Conservation (phyloP, 139 green algal genomes). For the Trebouxia sp. region DNA sequence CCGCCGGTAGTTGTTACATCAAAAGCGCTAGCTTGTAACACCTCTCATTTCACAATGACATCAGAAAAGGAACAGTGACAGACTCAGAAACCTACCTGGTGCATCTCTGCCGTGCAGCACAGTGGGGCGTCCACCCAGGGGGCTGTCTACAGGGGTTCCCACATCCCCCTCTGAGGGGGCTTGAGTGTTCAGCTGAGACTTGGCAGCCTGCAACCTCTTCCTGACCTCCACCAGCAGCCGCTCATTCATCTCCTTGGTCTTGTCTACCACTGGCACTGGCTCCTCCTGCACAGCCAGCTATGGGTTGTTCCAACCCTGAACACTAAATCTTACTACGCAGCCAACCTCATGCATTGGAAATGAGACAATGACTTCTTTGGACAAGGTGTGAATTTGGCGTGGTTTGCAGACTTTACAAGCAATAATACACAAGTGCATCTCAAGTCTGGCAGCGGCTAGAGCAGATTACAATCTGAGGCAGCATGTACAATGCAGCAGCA, state of each 20-base stretch:
- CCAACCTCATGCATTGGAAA: no score
- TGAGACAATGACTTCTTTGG: no score
- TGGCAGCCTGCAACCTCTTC: not conserved
- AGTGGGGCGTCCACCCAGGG: not conserved
- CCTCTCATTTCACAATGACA: not conserved
- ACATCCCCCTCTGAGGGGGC: not conserved
- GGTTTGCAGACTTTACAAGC: no score
- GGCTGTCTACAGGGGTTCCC: constrained; percentile 6
- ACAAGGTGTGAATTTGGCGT: no score
- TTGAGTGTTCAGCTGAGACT: not conserved
- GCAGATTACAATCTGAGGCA: no score
- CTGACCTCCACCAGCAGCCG: constrained; percentile 2
- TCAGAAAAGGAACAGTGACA: not conserved
- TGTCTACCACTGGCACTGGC: not conserved
- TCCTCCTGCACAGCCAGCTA: not conserved
- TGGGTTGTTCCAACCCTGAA: not conserved
- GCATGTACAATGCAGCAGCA: no score
- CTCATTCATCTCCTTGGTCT: constrained; percentile 13
- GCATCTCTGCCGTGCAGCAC: not conserved
- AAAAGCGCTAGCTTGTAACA: no score
- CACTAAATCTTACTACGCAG: no score
- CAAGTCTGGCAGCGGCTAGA: no score
- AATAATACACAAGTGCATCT: no score
- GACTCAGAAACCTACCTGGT: not conserved
- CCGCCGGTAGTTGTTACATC: no score